Percentiles rank a stretch among this genome's conserved stretches.
Evolutionary conservation across 2,329 filamentous ascomycete genomes (phyloP).

Genomic region (Trichoderma koningii): DNA sequence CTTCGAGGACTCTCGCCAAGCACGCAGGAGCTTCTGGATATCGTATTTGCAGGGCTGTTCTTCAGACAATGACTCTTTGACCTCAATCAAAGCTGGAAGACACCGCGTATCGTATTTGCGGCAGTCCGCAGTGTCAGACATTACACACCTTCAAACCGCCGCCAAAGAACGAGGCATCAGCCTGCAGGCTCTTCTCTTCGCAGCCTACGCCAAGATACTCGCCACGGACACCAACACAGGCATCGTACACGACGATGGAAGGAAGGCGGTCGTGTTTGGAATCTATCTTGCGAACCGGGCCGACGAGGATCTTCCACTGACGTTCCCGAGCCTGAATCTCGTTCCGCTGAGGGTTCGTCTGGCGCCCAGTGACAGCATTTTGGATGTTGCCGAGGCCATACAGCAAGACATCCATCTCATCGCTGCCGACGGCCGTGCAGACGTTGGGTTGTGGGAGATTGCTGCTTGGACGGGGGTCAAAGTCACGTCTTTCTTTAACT

Average conservation of each 20-base stretch:
- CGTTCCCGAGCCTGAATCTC: constrained; percentile 76
- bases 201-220: constrained; percentile 61
- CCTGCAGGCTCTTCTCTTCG: constrained; percentile 75
- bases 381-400: constrained; percentile 59
- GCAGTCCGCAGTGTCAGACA: constrained; percentile 48
- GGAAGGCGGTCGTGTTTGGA: constrained; percentile 61
- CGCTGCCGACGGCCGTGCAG: constrained; percentile 50
- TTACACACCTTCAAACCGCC: constrained; percentile 36
- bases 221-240: neutral
- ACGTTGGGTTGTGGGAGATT: constrained; percentile 70
- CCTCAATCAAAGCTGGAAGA: constrained; percentile 19
- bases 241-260: constrained; percentile 26
- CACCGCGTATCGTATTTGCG: constrained; percentile 43
- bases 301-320: constrained; percentile 48
- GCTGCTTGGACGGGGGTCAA: constrained; percentile 70
- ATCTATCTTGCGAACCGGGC: constrained; percentile 81
- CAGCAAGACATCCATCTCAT: constrained; percentile 70
- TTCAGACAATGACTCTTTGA: neutral
- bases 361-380: constrained; percentile 40
- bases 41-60: constrained; percentile 40
- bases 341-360: constrained; percentile 65
- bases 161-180: constrained; percentile 60
- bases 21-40: constrained; percentile 46
- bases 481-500: constrained; percentile 79
- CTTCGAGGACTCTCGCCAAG: constrained; percentile 15